Conservation (phyloP, 768 basidiomycete species). For the Xerocomellus amylosporus region DNA sequence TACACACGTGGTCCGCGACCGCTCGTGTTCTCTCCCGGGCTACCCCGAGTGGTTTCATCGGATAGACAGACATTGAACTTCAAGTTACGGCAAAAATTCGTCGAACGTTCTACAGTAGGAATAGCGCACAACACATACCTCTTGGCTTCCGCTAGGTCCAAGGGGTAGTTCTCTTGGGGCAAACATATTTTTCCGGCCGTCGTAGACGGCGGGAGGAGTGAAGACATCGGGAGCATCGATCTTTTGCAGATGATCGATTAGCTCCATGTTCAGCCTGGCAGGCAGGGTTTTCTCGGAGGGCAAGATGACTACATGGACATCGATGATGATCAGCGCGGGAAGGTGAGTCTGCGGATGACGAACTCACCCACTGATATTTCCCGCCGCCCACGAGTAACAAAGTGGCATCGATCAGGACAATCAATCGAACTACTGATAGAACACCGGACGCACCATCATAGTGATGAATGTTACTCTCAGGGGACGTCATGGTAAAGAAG, state of each 20-base stretch:
- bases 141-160: slow-evolving; percentile 46
- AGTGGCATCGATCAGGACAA: slow-evolving; percentile 22
- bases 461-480: slow-evolving; percentile 65
- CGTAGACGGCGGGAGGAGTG: slow-evolving; percentile 71
- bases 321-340: slow-evolving; percentile 10
- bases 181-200: slow-evolving; percentile 78
- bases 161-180: slow-evolving; percentile 60
- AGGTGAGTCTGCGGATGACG: neutral
- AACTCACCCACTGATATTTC: slow-evolving; percentile 22
- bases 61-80: slow-evolving; percentile 63
- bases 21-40: slow-evolving; percentile 31
- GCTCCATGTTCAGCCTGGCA: slow-evolving; percentile 62
- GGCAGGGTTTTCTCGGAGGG: slow-evolving; percentile 71
- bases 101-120: neutral
- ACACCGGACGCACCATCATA: slow-evolving; percentile 67
- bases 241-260: slow-evolving; percentile 63
- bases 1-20: slow-evolving; percentile 57
- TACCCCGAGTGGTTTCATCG: slow-evolving; percentile 35
- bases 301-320: slow-evolving; percentile 47
- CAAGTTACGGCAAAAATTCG: slow-evolving; percentile 5
- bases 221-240: slow-evolving; percentile 61
- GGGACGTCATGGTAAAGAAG: slow-evolving; percentile 61
- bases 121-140: slow-evolving; percentile 37
- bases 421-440: neutral
- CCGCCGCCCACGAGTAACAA: neutral